Evolutionary conservation across 352 stramenopile genomes (phyloP), one percentile per base, ranked within the genome.

Genomic region (Globisporangium ultimum): DNA sequence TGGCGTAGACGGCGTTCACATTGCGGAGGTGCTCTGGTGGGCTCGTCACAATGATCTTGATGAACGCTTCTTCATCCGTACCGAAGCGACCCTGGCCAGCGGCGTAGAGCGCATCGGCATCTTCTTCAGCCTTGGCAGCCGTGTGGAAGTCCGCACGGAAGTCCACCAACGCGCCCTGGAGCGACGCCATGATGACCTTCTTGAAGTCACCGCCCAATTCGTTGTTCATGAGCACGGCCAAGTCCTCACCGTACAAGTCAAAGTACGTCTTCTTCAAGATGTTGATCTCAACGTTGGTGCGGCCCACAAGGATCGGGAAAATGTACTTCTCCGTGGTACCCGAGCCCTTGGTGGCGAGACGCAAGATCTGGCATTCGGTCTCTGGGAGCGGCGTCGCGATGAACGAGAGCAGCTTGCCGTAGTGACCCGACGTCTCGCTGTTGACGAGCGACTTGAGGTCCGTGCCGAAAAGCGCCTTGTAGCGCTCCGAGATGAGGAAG

Each of bases 181-280:
- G 70, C 53, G 78, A 80, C 18, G 77, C 79, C 53, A 89, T 65
- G 57, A 91, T 74, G n/a, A 81, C 66, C 64, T 87, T 89, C 28
- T 60, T 52, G 52, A 91, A 75, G 67, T 93, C 83, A 21, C 83
- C 83, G 24, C 77, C 64, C 12, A 93, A 66, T 36, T 93, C 83
- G 47, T 64, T 66, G 58, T 87, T 69, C 55, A 91, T 61, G 34
- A 71, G 66, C 36, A 83, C 76, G 34, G 71, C 72, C 48, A 93
- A 60, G 47, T 93, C 83, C 43, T 86, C 68, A 51, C 66, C 63
- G 68, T 78, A 74, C 47, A 86, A 50, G 36, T 88, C 74, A 54
- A 80, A 91, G 68, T 78, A 93, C 0, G 83, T 86, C 68, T 89
- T 88, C 69, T 91, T 91, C 50, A 93, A 74, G 60, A 93, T 89